Percentiles rank a stretch among this genome's conserved stretches.
Conservation (phyloP, 306 rosid genomes). For the Hippophae rhamnoides region DNA sequence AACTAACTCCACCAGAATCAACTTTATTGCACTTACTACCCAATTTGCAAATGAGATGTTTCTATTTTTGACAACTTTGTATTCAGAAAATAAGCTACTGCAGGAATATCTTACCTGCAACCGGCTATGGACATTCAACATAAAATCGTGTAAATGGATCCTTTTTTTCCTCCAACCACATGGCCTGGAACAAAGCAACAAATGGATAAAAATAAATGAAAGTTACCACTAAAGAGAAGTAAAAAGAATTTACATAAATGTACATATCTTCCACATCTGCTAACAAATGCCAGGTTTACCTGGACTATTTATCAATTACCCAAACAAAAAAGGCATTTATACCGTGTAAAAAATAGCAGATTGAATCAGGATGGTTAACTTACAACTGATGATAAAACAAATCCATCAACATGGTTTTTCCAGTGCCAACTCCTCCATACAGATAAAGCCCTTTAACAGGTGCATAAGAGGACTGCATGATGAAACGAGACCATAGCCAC, state of each 20-base stretch:
- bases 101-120: constrained; percentile 53
- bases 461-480: constrained; percentile 64
- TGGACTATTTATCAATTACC: constrained; percentile 11
- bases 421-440: constrained; percentile 97
- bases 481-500: constrained; percentile 94
- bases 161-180: constrained; percentile 77
- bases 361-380: constrained; percentile 24
- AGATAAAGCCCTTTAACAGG: constrained; percentile 90
- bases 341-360: too few species aligned
- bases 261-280: constrained; percentile 9
- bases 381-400: constrained; percentile 83
- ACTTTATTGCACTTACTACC: too few species aligned
- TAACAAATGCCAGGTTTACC: neutral
- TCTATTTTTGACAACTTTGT: too few species aligned
- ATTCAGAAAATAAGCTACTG: too few species aligned
- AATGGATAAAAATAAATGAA: constrained; percentile 1
- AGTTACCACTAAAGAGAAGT: constrained; percentile 16
- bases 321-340: too few species aligned
- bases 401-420: constrained; percentile 99
- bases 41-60: too few species aligned
- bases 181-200: constrained; percentile 40
- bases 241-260: constrained; percentile 12
- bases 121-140: constrained; percentile 83
- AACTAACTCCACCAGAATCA: too few species aligned
- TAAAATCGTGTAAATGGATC: constrained; percentile 96